Base-by-base conservation (phyloP, 345 rosid genomes). In the Boechera retrofracta region DNA sequence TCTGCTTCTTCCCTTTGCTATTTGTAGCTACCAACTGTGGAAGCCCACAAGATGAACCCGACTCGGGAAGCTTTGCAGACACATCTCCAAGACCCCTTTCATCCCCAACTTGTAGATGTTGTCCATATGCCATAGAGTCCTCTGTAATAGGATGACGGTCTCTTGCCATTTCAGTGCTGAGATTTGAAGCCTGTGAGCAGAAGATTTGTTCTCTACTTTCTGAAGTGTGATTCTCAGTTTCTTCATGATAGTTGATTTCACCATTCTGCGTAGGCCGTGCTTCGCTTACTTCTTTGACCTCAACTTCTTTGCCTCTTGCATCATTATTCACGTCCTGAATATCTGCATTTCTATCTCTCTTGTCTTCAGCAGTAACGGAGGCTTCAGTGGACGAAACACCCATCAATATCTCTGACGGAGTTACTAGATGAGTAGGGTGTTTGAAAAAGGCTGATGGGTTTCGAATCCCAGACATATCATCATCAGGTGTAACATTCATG, bases 391-490 rank as follows among this genome's bases (percentile, higher is more conserved):
- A 83, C 10, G 92, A 75, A 77, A 79, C 80, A 7, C 87, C 86
- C 91, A 82, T 83, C 77, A 89, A 64, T 60, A 93, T 83, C 82
- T 93, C 96, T 31, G 96, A 85, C 21, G 96, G 98, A 69, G 97
- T 93, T 75, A 93, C 80, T 66, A 91, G 82, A 83, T 88, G 98
- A 72, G 97, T 86, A 65, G 96, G 97, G 70, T 78, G 94, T 75
- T 86, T 88, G 77, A 87, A 91, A 63, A 77, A 74, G 10, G 78
- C 70, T 64, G 88, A 79, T 10, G 81, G 82, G 80, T 80, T 84
- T 67, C 74, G 82, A 26, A 75, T 73, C 36, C 59, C 77, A 51
- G 92, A 82, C 42, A 44, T 79, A 72, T 86, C 90, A 79, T 81
- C 86, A 77, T 80, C 86, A 72, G 81, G 80, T 24, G 72, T 64